These are phyloP conservation scores for Russula abietina DNA, from an alignment of 768 basidiomycete genomes.

Conservation along the genomic window DNA sequence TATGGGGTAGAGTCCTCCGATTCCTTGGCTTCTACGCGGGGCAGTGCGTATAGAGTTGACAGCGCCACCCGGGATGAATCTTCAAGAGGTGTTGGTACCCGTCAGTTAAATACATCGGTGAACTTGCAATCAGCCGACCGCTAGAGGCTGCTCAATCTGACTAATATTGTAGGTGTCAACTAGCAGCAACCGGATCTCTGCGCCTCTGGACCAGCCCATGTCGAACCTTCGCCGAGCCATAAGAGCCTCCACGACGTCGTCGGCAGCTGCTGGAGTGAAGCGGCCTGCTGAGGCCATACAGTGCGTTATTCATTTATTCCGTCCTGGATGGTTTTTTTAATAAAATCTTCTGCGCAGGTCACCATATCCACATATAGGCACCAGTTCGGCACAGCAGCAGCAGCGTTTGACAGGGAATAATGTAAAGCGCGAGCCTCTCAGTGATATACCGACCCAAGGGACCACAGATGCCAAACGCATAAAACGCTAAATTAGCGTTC, in stretches of 20 bases:
- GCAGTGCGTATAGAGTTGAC: not conserved
- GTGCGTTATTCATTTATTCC: constrained; percentile 4
- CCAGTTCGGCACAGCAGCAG: constrained; percentile 14
- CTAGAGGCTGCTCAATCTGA: not conserved
- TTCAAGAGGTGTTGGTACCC: not conserved
- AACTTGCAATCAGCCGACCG: not conserved
- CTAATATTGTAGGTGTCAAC: not conserved
- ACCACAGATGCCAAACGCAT: constrained; percentile 22
- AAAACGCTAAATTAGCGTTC: constrained; percentile 1
- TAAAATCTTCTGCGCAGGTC: not conserved
- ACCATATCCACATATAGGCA: constrained; percentile 6
- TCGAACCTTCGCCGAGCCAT: constrained; percentile 9
- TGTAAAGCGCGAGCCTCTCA: constrained; percentile 11
- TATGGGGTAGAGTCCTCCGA: not conserved
- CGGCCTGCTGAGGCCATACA: constrained; percentile 19
- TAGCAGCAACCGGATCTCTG: not conserved
- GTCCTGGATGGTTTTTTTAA: not conserved
- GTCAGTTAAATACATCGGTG: constrained; percentile 1
- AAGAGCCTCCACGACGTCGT: constrained; percentile 4
- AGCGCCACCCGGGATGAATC: not conserved
- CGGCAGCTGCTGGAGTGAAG: constrained; percentile 12
- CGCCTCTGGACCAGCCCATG: not conserved
- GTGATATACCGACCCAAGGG: constrained; percentile 11
- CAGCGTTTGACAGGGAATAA: not conserved
- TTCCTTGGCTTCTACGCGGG: not conserved